Conservation (phyloP, 78 protist genomes). For the Dictyostelium brefeldianum region DNA sequence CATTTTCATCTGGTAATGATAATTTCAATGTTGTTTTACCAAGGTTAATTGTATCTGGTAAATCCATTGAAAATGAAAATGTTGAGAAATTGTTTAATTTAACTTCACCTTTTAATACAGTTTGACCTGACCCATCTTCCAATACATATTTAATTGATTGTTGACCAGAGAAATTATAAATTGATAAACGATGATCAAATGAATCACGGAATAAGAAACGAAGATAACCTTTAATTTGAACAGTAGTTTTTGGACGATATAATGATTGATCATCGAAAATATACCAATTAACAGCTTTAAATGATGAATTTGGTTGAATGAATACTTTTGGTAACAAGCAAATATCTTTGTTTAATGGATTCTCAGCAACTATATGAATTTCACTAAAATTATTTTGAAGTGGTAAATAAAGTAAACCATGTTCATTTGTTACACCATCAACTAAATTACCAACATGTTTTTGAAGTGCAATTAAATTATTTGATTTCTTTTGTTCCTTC, state of each 20-base stretch:
- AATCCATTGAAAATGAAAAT: slow-evolving; percentile 24
- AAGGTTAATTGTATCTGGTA: slow-evolving; percentile 48
- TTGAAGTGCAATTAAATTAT: slow-evolving; percentile 19
- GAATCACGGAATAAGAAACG: slow-evolving; percentile 32
- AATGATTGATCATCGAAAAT: slow-evolving; percentile 77
- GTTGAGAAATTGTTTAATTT: slow-evolving; percentile 33
- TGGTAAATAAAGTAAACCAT: slow-evolving; percentile 46
- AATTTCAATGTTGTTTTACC: slow-evolving; percentile 24
- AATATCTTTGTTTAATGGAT: background rate
- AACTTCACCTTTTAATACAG: slow-evolving; percentile 39
- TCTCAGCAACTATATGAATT: slow-evolving; percentile 64
- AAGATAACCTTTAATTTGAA: slow-evolving; percentile 73
- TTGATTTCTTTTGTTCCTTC: slow-evolving; percentile 44
- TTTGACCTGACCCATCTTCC: background rate
- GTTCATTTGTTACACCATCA: slow-evolving; percentile 55
- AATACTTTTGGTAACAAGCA: slow-evolving; percentile 29
- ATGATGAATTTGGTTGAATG: slow-evolving; percentile 5
- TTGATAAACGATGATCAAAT: slow-evolving; percentile 16
- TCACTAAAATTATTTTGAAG: slow-evolving; percentile 22
- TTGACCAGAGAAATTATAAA: background rate
- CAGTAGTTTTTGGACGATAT: slow-evolving; percentile 66
- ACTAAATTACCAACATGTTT: slow-evolving; percentile 50
- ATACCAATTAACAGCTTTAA: slow-evolving; percentile 38
- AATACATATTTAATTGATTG: slow-evolving; percentile 2
- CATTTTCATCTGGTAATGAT: slow-evolving; percentile 33